These are phyloP conservation scores for Kluyveromyces starmeri DNA, from an alignment of 805 yeast species.

Conservation along the genomic window DNA sequence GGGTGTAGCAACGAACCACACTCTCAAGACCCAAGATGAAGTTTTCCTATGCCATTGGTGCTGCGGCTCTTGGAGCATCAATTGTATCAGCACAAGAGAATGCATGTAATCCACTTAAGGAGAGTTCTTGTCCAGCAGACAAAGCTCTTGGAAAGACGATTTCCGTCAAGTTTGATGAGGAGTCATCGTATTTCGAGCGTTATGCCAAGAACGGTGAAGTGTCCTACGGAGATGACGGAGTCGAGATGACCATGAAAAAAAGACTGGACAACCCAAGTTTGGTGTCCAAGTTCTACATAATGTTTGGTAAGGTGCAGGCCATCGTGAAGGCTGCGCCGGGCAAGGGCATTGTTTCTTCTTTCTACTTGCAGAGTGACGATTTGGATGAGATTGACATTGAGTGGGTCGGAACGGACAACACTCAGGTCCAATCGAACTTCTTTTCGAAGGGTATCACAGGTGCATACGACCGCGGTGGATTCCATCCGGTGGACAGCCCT, in stretches of 20 bases:
- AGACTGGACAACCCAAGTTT: conserved; percentile 73
- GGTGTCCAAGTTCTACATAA: conserved; percentile 69
- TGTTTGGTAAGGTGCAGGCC: conserved; percentile 82
- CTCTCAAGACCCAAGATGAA: not conserved
- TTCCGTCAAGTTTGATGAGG: conserved; percentile 41
- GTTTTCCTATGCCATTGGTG: not conserved
- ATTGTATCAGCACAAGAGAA: not conserved
- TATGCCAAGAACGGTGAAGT: conserved; percentile 36
- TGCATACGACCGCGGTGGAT: conserved; percentile 73
- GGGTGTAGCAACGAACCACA: too few species aligned
- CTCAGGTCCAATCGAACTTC: conserved; percentile 68
- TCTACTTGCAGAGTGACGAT: conserved; percentile 75
- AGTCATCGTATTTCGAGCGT: conserved; percentile 32
- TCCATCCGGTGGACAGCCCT: conserved; percentile 50
- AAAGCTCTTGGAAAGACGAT: conserved; percentile 55
- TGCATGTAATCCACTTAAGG: conserved; percentile 38
- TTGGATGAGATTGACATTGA: conserved; percentile 86
- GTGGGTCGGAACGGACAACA: conserved; percentile 73
- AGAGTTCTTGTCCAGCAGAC: conserved; percentile 37
- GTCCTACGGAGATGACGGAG: conserved; percentile 47
- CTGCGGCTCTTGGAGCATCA: not conserved
- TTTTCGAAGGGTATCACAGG: conserved; percentile 74
- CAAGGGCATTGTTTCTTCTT: conserved; percentile 68
- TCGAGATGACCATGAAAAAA: conserved; percentile 47
- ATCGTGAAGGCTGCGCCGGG: conserved; percentile 67